Conservation (phyloP, 2,329 filamentous ascomycete species). For the Alternaria brassicicola region DNA sequence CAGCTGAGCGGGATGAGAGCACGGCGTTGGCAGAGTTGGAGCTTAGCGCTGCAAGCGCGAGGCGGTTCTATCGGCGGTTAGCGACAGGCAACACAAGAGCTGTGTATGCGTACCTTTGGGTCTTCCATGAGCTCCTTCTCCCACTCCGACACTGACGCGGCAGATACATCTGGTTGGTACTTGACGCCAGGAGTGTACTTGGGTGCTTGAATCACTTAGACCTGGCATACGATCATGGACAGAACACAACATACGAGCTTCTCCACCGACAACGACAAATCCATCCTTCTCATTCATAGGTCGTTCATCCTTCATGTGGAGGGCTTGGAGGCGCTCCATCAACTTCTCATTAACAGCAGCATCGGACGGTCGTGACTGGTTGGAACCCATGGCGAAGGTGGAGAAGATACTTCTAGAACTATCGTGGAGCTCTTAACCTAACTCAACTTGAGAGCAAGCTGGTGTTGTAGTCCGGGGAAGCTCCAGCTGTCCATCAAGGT, state of each 20-base stretch:
- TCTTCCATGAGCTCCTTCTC: constrained; percentile 67
- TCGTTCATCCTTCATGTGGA: constrained; percentile 54
- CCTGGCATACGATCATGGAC: not conserved
- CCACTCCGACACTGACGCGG: constrained; percentile 62
- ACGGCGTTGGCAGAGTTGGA: constrained; percentile 69
- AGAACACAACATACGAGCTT: constrained; percentile 44
- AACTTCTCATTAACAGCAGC: constrained; percentile 49
- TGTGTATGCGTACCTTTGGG: constrained; percentile 61
- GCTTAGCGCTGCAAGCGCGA: constrained; percentile 76
- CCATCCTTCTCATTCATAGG: constrained; percentile 57
- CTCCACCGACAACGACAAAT: constrained; percentile 59
- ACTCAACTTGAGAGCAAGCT: not conserved
- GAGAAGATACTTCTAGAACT: not conserved
- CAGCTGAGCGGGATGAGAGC: constrained; percentile 67
- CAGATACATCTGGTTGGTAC: constrained; percentile 53
- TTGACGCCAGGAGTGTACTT: constrained; percentile 35
- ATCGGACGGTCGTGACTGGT: constrained; percentile 45
- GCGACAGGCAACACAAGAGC: not conserved
- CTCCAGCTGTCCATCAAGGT: constrained; percentile 20
- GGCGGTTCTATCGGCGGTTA: constrained; percentile 59
- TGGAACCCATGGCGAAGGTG: constrained; percentile 38
- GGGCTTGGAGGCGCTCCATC: constrained; percentile 50
- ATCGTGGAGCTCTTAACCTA: not conserved
- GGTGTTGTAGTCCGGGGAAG: constrained; percentile 8
- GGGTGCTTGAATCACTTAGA: constrained; percentile 25